Evolutionary conservation across 2,329 filamentous ascomycete species (phyloP).

Genomic region (Conoideocrella luteorostrata): DNA sequence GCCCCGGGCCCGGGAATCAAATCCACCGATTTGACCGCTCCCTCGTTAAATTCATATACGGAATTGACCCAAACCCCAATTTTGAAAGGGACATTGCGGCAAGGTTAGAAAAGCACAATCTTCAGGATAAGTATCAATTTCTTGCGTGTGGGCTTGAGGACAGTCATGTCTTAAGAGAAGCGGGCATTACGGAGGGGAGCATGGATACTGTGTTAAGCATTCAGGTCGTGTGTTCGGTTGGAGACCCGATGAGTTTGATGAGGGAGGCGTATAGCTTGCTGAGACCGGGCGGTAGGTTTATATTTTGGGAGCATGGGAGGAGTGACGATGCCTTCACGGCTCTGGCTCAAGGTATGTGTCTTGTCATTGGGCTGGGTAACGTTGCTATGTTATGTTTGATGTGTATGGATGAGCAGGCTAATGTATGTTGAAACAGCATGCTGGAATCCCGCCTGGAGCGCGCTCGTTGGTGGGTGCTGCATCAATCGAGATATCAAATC

Average conservation of each 20-base stretch:
- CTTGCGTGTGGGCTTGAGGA: slow-evolving; percentile 33
- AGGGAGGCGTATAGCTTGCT: slow-evolving; percentile 32
- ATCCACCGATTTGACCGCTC: slow-evolving; percentile 27
- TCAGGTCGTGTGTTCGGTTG: slow-evolving; percentile 37
- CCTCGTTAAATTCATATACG: slow-evolving; percentile 30
- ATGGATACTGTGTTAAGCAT: slow-evolving; percentile 36
- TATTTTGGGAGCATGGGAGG: slow-evolving; percentile 39
- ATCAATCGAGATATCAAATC: slow-evolving; percentile 22
- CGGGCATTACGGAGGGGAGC: slow-evolving; percentile 28
- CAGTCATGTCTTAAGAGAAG: slow-evolving; percentile 25
- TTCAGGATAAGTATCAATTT: slow-evolving; percentile 31
- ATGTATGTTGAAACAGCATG: slow-evolving; percentile 12
- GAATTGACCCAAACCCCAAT: slow-evolving; percentile 33
- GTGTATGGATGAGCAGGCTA: not conserved
- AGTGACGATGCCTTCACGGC: slow-evolving; percentile 22
- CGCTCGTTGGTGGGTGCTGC: slow-evolving; percentile 24
- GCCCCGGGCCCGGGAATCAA: slow-evolving; percentile 37
- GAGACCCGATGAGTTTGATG: slow-evolving; percentile 19
- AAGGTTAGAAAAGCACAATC: slow-evolving; percentile 20
- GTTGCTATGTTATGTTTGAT: not conserved
- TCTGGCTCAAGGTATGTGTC: slow-evolving; percentile 22
- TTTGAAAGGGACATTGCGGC: slow-evolving; percentile 25
- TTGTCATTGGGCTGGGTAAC: no score
- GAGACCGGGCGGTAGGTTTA: slow-evolving; percentile 37
- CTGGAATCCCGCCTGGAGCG: slow-evolving; percentile 24